Conservation (phyloP, 2,329 filamentous ascomycete species). For the Aspergillus texensis region DNA sequence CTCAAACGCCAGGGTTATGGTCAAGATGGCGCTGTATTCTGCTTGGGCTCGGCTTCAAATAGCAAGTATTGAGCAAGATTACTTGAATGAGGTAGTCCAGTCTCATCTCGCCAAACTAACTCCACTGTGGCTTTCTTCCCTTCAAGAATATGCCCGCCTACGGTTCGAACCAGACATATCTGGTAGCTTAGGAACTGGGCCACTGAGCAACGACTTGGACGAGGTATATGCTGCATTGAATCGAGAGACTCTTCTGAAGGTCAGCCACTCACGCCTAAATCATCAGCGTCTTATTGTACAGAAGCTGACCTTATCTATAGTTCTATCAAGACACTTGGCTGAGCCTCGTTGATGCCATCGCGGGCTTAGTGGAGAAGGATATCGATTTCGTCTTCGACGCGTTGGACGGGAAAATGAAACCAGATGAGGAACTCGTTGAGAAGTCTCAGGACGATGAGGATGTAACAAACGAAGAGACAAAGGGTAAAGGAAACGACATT, state of each 20-base stretch:
- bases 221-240: conserved; percentile 95
- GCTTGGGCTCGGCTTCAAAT: conserved; percentile 98
- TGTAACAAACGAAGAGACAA: conserved; percentile 20
- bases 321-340: conserved; percentile 99
- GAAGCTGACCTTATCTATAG: conserved; percentile 28
- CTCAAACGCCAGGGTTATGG: conserved; percentile 96
- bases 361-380: conserved; percentile 94
- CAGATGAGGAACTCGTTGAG: conserved; percentile 28
- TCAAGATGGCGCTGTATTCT: conserved; percentile 95
- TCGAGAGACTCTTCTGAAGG: conserved; percentile 82
- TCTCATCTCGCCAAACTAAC: conserved; percentile 89
- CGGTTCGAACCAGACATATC: conserved; percentile 98
- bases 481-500: conserved; percentile 73
- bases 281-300: not conserved
- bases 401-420: conserved; percentile 74
- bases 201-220: conserved; percentile 82
- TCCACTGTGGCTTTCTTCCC: conserved; percentile 88
- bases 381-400: conserved; percentile 98
- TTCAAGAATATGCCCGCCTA: conserved; percentile 89
- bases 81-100: conserved; percentile 83
- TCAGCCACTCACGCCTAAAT: conserved; percentile 28
- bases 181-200: conserved; percentile 79
- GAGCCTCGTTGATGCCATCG: conserved; percentile 94
- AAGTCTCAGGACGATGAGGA: conserved; percentile 18
- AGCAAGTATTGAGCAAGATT: conserved; percentile 87